A percentile compares a stretch with the other conserved stretches of the same genome.
Evolutionary conservation across 2,329 filamentous ascomycete species (phyloP).

Genomic region (Hymenoscyphus occultus): DNA sequence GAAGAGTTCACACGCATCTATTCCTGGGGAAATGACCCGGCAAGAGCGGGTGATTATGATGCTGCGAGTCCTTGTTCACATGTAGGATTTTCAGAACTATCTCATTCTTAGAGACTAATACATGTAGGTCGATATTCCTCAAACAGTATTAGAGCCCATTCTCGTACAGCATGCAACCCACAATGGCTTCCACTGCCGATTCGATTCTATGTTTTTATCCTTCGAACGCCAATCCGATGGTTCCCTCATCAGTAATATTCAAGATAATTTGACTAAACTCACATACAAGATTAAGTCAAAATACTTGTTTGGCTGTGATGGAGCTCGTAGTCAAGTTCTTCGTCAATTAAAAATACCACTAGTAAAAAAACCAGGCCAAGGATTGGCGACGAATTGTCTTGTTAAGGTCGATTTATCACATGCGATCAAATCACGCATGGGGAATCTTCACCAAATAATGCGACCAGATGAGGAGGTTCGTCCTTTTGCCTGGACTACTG

Average conservation of each 20-base stretch:
- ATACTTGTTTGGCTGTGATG: slow-evolving; percentile 60
- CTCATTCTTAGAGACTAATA: not conserved
- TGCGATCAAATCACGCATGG: slow-evolving; percentile 47
- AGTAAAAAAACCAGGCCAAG: slow-evolving; percentile 44
- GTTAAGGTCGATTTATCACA: slow-evolving; percentile 50
- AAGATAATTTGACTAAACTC: slow-evolving; percentile 38
- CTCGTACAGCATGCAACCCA: slow-evolving; percentile 42
- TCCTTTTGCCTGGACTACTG: slow-evolving; percentile 47
- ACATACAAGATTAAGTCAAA: slow-evolving; percentile 48
- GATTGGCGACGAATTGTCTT: slow-evolving; percentile 49
- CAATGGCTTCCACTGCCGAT: slow-evolving; percentile 43
- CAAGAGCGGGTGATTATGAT: slow-evolving; percentile 44
- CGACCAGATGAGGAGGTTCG: slow-evolving; percentile 51
- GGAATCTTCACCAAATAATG: slow-evolving; percentile 60
- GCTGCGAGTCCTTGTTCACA: slow-evolving; percentile 42
- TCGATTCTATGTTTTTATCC: slow-evolving; percentile 41
- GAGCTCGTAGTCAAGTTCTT: slow-evolving; percentile 45
- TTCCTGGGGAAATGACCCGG: slow-evolving; percentile 50
- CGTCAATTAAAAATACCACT: slow-evolving; percentile 47
- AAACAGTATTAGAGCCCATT: slow-evolving; percentile 48
- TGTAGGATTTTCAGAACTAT: slow-evolving; percentile 5
- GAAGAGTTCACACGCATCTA: slow-evolving; percentile 49
- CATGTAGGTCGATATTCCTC: slow-evolving; percentile 42
- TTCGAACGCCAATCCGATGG: slow-evolving; percentile 30
- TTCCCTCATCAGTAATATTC: slow-evolving; percentile 36